Evolutionary conservation across 2,329 filamentous ascomycete species (phyloP).

Genomic region (Orbilia blumenaviensis): DNA sequence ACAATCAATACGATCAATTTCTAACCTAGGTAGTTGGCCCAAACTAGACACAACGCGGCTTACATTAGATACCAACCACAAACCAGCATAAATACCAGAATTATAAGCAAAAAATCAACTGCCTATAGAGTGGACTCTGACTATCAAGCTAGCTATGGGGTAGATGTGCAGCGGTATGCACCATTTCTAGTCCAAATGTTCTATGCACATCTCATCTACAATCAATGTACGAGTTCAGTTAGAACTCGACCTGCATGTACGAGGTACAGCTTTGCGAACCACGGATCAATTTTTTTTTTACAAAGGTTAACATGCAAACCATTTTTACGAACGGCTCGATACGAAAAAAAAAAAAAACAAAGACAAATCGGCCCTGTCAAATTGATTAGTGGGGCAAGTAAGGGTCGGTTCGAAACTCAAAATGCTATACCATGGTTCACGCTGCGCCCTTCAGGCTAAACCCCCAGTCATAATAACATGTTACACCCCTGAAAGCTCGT

Average conservation of each 20-base stretch:
- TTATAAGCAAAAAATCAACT: no score
- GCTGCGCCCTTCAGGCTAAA: not conserved
- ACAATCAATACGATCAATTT: no score
- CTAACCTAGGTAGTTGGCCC: no score
- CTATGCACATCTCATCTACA: no score
- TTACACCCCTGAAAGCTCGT: constrained; percentile 25
- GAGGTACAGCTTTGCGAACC: not conserved
- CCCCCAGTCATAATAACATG: not conserved
- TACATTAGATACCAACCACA: no score
- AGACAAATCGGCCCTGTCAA: not conserved
- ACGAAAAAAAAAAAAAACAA: no score
- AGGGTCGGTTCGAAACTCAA: constrained; percentile 6
- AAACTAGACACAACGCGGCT: no score
- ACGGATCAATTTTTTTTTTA: constrained; percentile 11
- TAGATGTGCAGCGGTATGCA: no score
- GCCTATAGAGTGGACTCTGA: no score
- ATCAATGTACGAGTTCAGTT: not conserved
- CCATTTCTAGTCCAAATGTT: not conserved
- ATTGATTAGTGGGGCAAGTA: no score
- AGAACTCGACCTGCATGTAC: not conserved
- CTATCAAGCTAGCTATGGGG: no score
- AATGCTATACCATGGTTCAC: not conserved
- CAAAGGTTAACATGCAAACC: not conserved
- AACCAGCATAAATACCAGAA: no score
- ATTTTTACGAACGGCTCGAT: not conserved